phyloP scores from a whole-genome alignment of 805 yeast species.

The Kluyveromyces starmeri region DNA sequence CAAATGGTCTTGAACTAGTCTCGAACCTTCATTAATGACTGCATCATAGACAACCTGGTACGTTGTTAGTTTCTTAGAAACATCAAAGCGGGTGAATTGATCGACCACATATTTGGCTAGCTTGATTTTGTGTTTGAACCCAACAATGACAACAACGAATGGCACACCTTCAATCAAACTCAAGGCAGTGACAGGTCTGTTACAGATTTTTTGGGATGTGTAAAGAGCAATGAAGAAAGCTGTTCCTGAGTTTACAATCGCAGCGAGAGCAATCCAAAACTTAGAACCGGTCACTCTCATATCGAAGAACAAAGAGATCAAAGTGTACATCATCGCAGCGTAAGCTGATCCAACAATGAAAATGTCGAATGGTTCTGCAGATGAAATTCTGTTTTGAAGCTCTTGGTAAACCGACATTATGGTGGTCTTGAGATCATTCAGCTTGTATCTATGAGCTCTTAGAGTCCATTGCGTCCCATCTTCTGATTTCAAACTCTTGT shows the following conservation, averaged over 20 bases:
- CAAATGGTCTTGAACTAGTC: constrained; percentile 58
- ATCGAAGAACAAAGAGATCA: constrained; percentile 62
- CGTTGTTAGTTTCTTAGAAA: constrained; percentile 25
- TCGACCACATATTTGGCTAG: constrained; percentile 53
- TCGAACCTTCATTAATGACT: constrained; percentile 30
- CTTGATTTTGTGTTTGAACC: constrained; percentile 77
- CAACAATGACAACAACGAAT: constrained; percentile 83
- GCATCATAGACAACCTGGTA: constrained; percentile 28
- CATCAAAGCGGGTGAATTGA: constrained; percentile 26
- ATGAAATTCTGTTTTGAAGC: constrained; percentile 40
- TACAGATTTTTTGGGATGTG: constrained; percentile 46
- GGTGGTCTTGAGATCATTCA: constrained; percentile 49
- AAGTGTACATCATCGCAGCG: constrained; percentile 78
- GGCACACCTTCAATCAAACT: constrained; percentile 88
- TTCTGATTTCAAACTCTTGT: constrained; percentile 16
- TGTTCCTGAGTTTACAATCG: constrained; percentile 68
- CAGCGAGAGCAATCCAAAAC: constrained; percentile 78
- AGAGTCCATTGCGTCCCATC: constrained; percentile 54
- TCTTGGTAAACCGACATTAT: constrained; percentile 33
- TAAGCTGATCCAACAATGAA: constrained; percentile 73
- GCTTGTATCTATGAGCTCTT: constrained; percentile 43
- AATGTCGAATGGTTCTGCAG: constrained; percentile 83
- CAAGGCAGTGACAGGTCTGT: constrained; percentile 56
- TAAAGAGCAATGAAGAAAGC: constrained; percentile 76
- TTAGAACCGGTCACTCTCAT: constrained; percentile 64